These are phyloP conservation scores for Hymenochaete sp. DNA, from an alignment of 1,284 basidiomycete genomes.

Conservation along the genomic window DNA sequence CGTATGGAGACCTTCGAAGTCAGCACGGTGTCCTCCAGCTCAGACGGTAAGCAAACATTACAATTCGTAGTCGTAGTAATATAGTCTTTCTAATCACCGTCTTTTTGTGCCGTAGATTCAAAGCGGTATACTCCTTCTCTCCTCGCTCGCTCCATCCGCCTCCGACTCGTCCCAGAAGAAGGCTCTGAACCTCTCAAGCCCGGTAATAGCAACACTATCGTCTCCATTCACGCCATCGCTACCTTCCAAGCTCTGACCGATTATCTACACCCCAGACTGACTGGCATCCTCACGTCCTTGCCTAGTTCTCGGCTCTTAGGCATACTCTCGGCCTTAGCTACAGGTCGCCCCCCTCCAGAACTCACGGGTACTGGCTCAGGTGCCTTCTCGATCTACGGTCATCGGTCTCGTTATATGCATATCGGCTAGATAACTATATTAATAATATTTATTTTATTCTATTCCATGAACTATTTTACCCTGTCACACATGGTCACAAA, in stretches of 20 bases:
- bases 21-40: conserved; percentile 70
- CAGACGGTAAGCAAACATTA: conserved; percentile 69
- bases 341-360: conserved; percentile 55
- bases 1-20: conserved; percentile 94
- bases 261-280: conserved; percentile 83
- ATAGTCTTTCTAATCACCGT: background rate
- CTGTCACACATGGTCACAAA: no score
- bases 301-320: conserved; percentile 69
- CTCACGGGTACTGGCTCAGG: no score
- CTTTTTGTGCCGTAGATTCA: conserved; percentile 45
- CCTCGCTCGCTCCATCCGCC: conserved; percentile 79
- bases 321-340: conserved; percentile 78
- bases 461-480: no score
- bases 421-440: no score
- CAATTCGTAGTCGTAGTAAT: no score
- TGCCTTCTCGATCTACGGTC: no score
- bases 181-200: conserved; percentile 77
- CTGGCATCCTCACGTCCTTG: conserved; percentile 51
- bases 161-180: conserved; percentile 81
- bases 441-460: no score
- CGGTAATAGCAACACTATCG: conserved; percentile 73
- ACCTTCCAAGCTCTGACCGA: conserved; percentile 94
- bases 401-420: no score
- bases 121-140: conserved; percentile 80
- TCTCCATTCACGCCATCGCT: conserved; percentile 94